Evolutionary conservation across 768 basidiomycete genomes (phyloP).

Genomic region (Termitomyces sp.): DNA sequence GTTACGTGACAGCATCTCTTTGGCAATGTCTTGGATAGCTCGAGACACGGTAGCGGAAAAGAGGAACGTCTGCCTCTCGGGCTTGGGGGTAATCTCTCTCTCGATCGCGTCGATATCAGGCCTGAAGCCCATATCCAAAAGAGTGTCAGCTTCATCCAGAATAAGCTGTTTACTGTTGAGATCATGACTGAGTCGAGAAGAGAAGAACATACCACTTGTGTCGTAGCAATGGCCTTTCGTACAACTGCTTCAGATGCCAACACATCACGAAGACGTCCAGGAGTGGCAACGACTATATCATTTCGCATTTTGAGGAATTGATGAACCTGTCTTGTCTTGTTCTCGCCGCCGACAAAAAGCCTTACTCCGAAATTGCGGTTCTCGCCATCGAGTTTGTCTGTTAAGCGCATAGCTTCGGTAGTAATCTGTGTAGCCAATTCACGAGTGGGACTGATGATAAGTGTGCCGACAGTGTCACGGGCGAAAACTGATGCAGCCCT

Average conservation of each 20-base stretch:
- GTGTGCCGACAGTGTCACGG: slow-evolving; percentile 52
- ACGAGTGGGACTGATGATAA: slow-evolving; percentile 86
- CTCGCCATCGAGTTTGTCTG: slow-evolving; percentile 40
- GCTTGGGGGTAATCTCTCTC: slow-evolving; percentile 50
- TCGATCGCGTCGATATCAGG: slow-evolving; percentile 77
- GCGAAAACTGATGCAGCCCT: slow-evolving; percentile 34
- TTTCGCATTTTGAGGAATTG: slow-evolving; percentile 59
- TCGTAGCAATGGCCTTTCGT: slow-evolving; percentile 41
- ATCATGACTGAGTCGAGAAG: background rate
- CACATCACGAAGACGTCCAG: slow-evolving; percentile 80
- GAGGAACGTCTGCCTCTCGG: slow-evolving; percentile 83
- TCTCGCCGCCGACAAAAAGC: slow-evolving; percentile 74
- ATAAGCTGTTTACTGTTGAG: slow-evolving; percentile 54
- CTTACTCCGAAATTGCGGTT: slow-evolving; percentile 54
- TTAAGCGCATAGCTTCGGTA: slow-evolving; percentile 67
- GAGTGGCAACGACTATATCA: slow-evolving; percentile 87
- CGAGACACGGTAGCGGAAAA: slow-evolving; percentile 85
- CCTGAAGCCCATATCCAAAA: slow-evolving; percentile 91
- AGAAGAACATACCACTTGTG: slow-evolving; percentile 49
- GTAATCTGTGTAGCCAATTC: slow-evolving; percentile 91
- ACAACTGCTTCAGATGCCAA: slow-evolving; percentile 56
- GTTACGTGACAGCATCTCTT: slow-evolving; percentile 48
- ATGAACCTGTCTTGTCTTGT: slow-evolving; percentile 59
- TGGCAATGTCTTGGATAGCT: slow-evolving; percentile 67
- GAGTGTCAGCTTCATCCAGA: slow-evolving; percentile 88